These are phyloP conservation scores for Rhizopus stolonifer DNA, from an alignment of 371 early-diverging fungal genomes.

Conservation along the genomic window DNA sequence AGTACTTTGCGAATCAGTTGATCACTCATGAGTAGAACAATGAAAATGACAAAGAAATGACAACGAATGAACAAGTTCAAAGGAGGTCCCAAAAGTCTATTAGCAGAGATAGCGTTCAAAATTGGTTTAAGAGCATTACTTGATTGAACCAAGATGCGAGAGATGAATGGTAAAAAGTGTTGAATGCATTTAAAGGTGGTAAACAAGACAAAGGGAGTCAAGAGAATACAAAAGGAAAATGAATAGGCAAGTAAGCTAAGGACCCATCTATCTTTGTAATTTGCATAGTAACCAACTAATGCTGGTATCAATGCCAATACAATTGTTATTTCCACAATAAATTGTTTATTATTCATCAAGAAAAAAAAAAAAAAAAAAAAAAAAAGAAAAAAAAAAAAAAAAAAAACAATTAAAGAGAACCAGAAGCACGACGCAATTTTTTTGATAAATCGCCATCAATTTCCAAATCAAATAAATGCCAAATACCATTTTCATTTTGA, in stretches of 20 bases:
- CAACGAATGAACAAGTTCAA: conserved; percentile 28
- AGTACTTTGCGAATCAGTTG: conserved; percentile 32
- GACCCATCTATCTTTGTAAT: conserved; percentile 21
- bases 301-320: conserved; percentile 23
- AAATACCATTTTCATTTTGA: conserved; percentile 71
- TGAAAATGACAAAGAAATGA: conserved; percentile 42
- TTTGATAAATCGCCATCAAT: conserved; percentile 39
- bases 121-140: conserved; percentile 28
- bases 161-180: conserved; percentile 27
- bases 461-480: conserved; percentile 66
- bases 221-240: conserved; percentile 21
- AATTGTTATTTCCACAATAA: conserved; percentile 20
- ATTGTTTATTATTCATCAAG: conserved; percentile 7
- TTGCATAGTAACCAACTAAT: conserved; percentile 21
- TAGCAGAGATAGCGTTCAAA: conserved; percentile 24
- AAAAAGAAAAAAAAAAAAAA: not conserved
- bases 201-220: conserved; percentile 26
- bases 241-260: conserved; percentile 23
- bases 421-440: conserved; percentile 29
- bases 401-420: conserved; percentile 10
- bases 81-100: conserved; percentile 30
- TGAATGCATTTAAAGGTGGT: conserved; percentile 29
- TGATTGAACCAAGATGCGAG: conserved; percentile 14
- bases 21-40: conserved; percentile 35
- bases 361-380: conserved; percentile 1